Conservation (phyloP, 148 eudicot genomes). For the Polygonum aviculare region DNA sequence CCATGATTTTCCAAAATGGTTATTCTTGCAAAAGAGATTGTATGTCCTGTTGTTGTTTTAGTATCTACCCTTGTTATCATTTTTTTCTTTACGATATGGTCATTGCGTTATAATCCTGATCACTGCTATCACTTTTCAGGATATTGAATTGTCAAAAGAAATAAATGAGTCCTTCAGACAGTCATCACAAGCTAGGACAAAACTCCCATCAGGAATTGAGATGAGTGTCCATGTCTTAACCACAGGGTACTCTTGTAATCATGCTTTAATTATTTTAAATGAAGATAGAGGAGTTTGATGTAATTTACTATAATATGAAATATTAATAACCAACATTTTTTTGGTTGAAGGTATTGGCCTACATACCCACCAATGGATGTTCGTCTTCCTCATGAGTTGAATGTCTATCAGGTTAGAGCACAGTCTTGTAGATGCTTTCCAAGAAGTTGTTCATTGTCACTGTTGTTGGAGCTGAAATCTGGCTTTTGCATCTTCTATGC, state of each 20-base stretch:
- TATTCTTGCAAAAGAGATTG: background rate
- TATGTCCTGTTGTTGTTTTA: background rate
- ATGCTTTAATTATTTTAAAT: background rate
- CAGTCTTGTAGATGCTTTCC: background rate
- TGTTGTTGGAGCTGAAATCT: background rate
- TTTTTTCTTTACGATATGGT: background rate
- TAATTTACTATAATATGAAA: constrained; percentile 6
- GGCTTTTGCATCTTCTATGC: background rate
- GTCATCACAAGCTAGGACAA: constrained; percentile 93
- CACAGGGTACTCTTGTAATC: constrained; percentile 54
- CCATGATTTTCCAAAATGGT: background rate
- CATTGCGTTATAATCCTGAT: background rate
- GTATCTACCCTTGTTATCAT: background rate
- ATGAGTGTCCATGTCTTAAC: constrained; percentile 98
- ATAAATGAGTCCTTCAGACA: constrained; percentile 93
- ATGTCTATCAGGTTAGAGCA: constrained; percentile 80
- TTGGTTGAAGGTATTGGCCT: constrained; percentile 84
- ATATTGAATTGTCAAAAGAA: constrained; percentile 90
- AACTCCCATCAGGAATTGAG: constrained; percentile 95
- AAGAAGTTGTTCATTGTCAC: background rate
- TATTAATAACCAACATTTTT: background rate
- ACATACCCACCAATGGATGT: constrained; percentile 98
- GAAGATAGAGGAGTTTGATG: background rate
- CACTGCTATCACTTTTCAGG: constrained; percentile 31
- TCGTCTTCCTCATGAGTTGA: constrained; percentile 88